A percentile compares a stretch with the other conserved stretches of the same genome.
Conservation (phyloP, 129 eudicot species). For the Centella asiatica region DNA sequence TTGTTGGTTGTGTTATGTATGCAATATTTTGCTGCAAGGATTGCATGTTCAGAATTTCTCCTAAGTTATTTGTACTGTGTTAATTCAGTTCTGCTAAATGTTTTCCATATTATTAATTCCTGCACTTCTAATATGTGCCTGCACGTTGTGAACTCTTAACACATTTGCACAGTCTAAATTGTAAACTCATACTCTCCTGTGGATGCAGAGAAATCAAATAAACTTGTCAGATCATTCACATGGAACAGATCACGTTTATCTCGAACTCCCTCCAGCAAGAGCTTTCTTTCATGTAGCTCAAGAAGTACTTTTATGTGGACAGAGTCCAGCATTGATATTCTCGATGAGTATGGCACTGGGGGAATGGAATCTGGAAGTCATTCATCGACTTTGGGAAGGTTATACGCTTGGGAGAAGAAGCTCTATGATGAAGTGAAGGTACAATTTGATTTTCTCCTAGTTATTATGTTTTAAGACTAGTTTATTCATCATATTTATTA, state of each 20-base stretch:
- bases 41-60: too few species aligned
- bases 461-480: too few species aligned
- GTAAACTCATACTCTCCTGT: background rate
- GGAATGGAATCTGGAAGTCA: constrained; percentile 65
- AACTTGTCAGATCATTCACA: constrained; percentile 24
- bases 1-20: too few species aligned
- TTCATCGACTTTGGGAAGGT: constrained; percentile 47
- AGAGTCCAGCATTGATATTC: constrained; percentile 21
- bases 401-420: constrained; percentile 61
- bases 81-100: too few species aligned
- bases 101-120: too few species aligned
- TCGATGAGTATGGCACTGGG: constrained; percentile 32
- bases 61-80: too few species aligned
- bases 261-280: constrained; percentile 32
- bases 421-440: constrained; percentile 57
- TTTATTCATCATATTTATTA: too few species aligned
- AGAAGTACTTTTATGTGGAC: constrained; percentile 35
- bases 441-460: background rate
- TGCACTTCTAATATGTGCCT: too few species aligned
- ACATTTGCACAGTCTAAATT: background rate
- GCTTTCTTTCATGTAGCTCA: constrained; percentile 37
- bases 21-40: too few species aligned
- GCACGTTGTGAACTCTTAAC: too few species aligned
- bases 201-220: constrained; percentile 33
- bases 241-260: constrained; percentile 30